phyloP scores from a whole-genome alignment of 2,329 filamentous ascomycete species.

The Fusarium verrucosum region DNA sequence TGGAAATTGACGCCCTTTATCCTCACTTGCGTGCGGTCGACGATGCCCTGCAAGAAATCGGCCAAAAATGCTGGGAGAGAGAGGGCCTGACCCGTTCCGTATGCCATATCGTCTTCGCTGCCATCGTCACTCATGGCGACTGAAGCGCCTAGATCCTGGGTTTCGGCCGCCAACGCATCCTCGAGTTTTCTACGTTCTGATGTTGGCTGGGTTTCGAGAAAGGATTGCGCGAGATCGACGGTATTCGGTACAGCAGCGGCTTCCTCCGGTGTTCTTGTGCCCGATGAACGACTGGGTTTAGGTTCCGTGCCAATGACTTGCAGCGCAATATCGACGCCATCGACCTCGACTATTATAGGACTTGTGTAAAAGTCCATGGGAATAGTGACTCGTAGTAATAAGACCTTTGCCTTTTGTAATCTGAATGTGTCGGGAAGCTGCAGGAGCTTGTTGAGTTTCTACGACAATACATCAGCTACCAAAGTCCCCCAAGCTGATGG shows the following conservation, averaged over 20 bases:
- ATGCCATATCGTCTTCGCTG: conserved; percentile 66
- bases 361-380: conserved; percentile 89
- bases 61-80: conserved; percentile 76
- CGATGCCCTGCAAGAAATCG: conserved; percentile 76
- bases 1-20: conserved; percentile 73
- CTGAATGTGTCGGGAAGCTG: conserved; percentile 77
- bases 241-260: conserved; percentile 68
- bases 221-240: conserved; percentile 79
- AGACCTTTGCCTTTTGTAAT: conserved; percentile 77
- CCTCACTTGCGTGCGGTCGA: conserved; percentile 74
- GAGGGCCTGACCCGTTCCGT: conserved; percentile 76
- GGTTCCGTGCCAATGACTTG: conserved; percentile 56
- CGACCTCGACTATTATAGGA: conserved; percentile 81
- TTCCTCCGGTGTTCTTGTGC: conserved; percentile 47
- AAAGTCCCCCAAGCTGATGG: conserved; percentile 13
- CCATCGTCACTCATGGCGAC: conserved; percentile 68
- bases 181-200: conserved; percentile 74
- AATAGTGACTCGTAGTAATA: conserved; percentile 80
- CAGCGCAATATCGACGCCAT: conserved; percentile 79
- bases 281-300: conserved; percentile 50
- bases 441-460: conserved; percentile 83
- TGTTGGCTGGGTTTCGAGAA: conserved; percentile 75
- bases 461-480: conserved; percentile 37
- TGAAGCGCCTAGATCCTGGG: conserved; percentile 69
- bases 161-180: conserved; percentile 71